Evolutionary conservation across 129 eudicot genomes (phyloP).

Genomic region (Calendula officinalis): DNA sequence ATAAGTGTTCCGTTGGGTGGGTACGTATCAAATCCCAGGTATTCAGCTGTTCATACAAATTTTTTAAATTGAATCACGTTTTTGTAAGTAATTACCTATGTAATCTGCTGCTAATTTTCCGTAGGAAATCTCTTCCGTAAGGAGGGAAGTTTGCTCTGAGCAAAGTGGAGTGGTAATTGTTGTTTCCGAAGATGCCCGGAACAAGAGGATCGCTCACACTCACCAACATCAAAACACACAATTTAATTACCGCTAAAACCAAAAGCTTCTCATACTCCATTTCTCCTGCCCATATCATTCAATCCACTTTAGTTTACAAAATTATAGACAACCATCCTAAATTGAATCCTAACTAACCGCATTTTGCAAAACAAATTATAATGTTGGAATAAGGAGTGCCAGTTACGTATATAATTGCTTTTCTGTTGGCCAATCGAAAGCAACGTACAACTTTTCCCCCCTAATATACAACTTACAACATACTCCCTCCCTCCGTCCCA

Average conservation of each 20-base stretch:
- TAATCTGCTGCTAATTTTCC: constrained; percentile 79
- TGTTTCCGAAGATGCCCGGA: constrained; percentile 87
- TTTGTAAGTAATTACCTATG: constrained; percentile 35
- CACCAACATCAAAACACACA: neutral
- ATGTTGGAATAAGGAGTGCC: no score
- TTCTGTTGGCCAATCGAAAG: no score
- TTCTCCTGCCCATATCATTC: neutral
- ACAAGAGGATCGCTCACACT: constrained; percentile 55
- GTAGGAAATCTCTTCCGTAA: constrained; percentile 84
- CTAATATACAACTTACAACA: no score
- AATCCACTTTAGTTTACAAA: no score
- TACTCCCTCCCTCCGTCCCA: no score
- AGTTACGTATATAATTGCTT: no score
- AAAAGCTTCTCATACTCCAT: constrained; percentile 20
- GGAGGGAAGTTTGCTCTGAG: constrained; percentile 80
- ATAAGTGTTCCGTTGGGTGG: constrained; percentile 50
- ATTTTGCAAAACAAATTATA: no score
- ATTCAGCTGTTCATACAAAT: constrained; percentile 14
- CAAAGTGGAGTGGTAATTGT: constrained; percentile 53
- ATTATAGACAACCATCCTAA: no score
- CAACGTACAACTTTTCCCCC: no score
- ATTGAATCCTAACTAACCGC: no score
- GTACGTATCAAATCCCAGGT: constrained; percentile 33
- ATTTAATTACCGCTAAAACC: constrained; percentile 5
- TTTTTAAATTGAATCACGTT: neutral